Evolutionary conservation across 208 protist species (phyloP).

Genomic region (Leishmania aethiopica): DNA sequence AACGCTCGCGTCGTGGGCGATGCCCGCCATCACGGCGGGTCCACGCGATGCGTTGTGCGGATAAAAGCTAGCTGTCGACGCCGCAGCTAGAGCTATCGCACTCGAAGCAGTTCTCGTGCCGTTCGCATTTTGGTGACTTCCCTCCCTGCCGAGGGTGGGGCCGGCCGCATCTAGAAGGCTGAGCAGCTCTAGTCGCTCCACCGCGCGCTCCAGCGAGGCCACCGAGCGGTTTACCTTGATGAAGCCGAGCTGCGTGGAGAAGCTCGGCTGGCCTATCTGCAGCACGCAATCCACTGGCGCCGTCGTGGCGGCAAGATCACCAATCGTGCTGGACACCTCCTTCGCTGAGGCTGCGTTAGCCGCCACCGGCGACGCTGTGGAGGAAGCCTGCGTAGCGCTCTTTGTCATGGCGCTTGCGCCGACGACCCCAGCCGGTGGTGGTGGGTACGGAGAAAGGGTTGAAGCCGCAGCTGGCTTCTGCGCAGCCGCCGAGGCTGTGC

Average conservation of each 20-base stretch:
- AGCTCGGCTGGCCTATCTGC: conserved; percentile 40
- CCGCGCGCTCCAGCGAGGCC: conserved; percentile 80
- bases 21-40: conserved; percentile 16
- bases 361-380: background rate
- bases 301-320: conserved; percentile 7
- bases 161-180: conserved; percentile 63
- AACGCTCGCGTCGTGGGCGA: conserved; percentile 4
- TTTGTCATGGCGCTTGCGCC: background rate
- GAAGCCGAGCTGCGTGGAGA: conserved; percentile 57
- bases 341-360: background rate
- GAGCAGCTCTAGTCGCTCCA: conserved; percentile 92
- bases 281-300: conserved; percentile 34
- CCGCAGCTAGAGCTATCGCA: background rate
- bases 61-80: background rate
- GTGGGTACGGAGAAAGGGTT: conserved; percentile 4
- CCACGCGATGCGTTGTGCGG: conserved; percentile 15
- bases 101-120: background rate
- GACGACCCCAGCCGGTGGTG: background rate
- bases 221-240: conserved; percentile 80
- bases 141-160: conserved; percentile 6
- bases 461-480: background rate
- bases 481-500: conserved; percentile 4
- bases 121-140: conserved; percentile 3
- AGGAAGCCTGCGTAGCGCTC: background rate
- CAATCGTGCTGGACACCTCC: background rate